These are phyloP conservation scores for Aspergillus amoenus DNA, from an alignment of 2,329 filamentous ascomycete genomes.

Conservation along the genomic window DNA sequence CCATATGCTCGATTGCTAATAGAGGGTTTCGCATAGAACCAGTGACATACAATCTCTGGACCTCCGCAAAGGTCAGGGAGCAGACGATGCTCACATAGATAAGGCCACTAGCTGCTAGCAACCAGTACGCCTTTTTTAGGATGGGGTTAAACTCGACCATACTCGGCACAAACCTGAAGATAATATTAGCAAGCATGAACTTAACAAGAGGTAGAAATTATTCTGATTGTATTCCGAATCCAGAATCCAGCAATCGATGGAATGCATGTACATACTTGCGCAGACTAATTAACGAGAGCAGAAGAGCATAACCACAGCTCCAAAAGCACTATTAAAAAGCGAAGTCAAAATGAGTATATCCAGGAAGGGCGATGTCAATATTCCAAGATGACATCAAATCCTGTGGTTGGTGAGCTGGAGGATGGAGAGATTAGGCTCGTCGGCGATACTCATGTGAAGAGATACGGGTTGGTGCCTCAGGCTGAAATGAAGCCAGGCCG, in stretches of 20 bases:
- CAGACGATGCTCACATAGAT: constrained; percentile 68
- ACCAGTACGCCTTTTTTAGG: constrained; percentile 55
- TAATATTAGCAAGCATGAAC: background rate
- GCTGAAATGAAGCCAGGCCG: background rate
- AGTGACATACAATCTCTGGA: constrained; percentile 74
- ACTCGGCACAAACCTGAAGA: background rate
- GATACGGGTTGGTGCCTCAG: background rate
- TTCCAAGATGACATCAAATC: background rate
- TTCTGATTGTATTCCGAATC: background rate
- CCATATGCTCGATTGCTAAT: background rate
- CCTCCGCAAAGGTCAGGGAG: constrained; percentile 63
- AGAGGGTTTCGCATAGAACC: background rate
- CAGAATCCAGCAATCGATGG: background rate
- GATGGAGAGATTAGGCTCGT: background rate
- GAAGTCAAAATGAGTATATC: background rate
- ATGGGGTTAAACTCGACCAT: constrained; percentile 45
- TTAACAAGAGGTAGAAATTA: background rate
- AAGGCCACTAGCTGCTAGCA: constrained; percentile 59
- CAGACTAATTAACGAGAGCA: background rate
- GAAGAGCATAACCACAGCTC: background rate
- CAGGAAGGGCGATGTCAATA: background rate
- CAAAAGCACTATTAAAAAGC: background rate
- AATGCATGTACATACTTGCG: background rate
- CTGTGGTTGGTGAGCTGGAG: background rate
- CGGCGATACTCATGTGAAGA: background rate